These are phyloP conservation scores for Paecilomyces fulvus DNA, from an alignment of 2,329 filamentous ascomycete genomes.

Conservation along the genomic window DNA sequence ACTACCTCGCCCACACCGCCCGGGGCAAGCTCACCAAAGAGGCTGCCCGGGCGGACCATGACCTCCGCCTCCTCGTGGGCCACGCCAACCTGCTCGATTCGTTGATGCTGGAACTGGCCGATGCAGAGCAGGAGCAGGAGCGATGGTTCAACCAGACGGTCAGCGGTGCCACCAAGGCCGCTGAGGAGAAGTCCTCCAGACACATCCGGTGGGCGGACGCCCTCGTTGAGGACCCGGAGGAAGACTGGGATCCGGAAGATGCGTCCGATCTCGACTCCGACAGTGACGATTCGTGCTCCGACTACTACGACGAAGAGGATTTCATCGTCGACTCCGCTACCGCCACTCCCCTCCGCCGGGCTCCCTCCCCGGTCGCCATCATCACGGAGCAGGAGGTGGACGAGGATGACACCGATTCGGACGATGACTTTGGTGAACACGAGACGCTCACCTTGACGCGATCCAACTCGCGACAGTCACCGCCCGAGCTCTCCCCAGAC, in stretches of 20 bases:
- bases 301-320: constrained; percentile 40
- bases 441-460: constrained; percentile 59
- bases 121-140: constrained; percentile 92
- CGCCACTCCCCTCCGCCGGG: constrained; percentile 15
- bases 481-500: constrained; percentile 64
- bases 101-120: constrained; percentile 83
- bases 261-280: constrained; percentile 50
- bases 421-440: constrained; percentile 46
- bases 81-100: constrained; percentile 97
- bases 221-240: constrained; percentile 63
- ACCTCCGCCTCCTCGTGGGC: constrained; percentile 89
- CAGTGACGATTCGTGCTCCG: constrained; percentile 29
- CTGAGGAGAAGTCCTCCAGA: constrained; percentile 47
- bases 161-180: constrained; percentile 56
- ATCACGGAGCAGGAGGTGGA: constrained; percentile 21
- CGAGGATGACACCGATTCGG: constrained; percentile 25
- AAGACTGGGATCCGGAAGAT: constrained; percentile 62
- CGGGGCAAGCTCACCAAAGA: constrained; percentile 91
- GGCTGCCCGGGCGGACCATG: constrained; percentile 82
- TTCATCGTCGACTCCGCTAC: constrained; percentile 10
- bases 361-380: constrained; percentile 23
- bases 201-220: constrained; percentile 84
- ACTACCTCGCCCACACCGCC: constrained; percentile 96
- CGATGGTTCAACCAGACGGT: constrained; percentile 97
- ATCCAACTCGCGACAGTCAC: constrained; percentile 57